phyloP scores from a whole-genome alignment of 331 rosid species.

The Malus hybrid region DNA sequence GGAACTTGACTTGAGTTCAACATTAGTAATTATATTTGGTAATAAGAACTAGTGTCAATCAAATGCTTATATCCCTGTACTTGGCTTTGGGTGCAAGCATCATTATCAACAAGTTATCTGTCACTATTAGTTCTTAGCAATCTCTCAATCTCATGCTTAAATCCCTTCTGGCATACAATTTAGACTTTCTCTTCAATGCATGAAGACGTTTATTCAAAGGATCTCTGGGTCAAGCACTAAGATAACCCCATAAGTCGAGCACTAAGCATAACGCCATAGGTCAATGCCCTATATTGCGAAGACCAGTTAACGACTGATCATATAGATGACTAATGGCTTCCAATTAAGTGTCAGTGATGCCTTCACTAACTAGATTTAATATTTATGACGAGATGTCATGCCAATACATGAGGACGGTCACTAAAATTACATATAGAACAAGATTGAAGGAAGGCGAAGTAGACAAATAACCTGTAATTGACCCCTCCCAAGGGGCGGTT shows the following conservation, averaged over 20 bases:
- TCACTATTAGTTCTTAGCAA: background rate
- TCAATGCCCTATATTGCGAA: background rate
- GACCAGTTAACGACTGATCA: background rate
- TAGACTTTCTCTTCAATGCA: background rate
- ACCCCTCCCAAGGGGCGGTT: slow-evolving; percentile 89
- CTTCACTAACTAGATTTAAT: background rate
- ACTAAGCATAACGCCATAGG: background rate
- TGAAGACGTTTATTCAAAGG: background rate
- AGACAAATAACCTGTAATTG: slow-evolving; percentile 66
- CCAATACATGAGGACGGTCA: slow-evolving; percentile 8
- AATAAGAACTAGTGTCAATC: too few species aligned
- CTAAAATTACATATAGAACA: background rate
- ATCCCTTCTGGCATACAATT: background rate
- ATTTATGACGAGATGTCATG: background rate
- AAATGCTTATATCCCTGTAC: too few species aligned
- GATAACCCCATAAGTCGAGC: background rate
- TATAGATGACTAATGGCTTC: background rate
- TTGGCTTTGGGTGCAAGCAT: too few species aligned
- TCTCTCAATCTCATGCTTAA: background rate
- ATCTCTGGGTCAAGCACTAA: background rate
- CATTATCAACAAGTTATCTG: too few species aligned
- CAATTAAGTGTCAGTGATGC: background rate
- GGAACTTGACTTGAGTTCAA: too few species aligned
- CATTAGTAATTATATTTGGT: too few species aligned
- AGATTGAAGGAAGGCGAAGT: background rate